Base-by-base conservation (phyloP, 257 asterid species). In the Eucommia ulmoides region DNA sequence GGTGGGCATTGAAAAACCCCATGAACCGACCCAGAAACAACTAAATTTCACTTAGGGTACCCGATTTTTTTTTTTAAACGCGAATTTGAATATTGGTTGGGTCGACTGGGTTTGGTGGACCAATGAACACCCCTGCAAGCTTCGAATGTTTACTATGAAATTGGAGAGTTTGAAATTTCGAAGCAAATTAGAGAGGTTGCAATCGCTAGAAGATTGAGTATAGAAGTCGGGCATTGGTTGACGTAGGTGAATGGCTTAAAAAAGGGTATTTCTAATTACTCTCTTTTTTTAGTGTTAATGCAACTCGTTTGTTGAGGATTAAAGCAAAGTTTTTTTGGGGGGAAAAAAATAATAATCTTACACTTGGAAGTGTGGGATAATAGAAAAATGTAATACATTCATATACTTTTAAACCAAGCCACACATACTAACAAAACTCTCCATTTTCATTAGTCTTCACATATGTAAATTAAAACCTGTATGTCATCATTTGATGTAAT, bases 351-450 rank as follows among this genome's bases (percentile, higher is more conserved):
- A n/a, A n/a, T n/a, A 65, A 54, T 66, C 91, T 82, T 84, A 68
- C 83, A 68, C 95, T 84, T 77, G 63, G n/a, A 84, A 79, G 93
- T 74, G 75, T 79, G 42, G 80, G 69, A 79, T 73, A 77, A 65
- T 71, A 21, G n/a, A 12, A 65, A 64, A 65, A 56, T 59, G 58
- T 17, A 63, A 51, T 63, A 76, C 56, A 51, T 78, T 69, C 88
- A 74, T 70, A 65, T 54, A 72, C 93, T 81, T 88, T 46, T 71
- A 82, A 88, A 93, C 82, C 76, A 84, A 88, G 95, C 74, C 80
- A 77, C 63, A 72, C 22, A 61, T 47, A 67, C 73, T 76, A 61
- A 49, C 74, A 60, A 62, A 68, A 61, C 51, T 72, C 67, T 47
- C 44, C 75, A 60, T 60, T 65, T 62, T 58, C 38, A 65, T 73